Conservation (phyloP, 2,329 filamentous ascomycete genomes). For the Cladosporium sp. region DNA sequence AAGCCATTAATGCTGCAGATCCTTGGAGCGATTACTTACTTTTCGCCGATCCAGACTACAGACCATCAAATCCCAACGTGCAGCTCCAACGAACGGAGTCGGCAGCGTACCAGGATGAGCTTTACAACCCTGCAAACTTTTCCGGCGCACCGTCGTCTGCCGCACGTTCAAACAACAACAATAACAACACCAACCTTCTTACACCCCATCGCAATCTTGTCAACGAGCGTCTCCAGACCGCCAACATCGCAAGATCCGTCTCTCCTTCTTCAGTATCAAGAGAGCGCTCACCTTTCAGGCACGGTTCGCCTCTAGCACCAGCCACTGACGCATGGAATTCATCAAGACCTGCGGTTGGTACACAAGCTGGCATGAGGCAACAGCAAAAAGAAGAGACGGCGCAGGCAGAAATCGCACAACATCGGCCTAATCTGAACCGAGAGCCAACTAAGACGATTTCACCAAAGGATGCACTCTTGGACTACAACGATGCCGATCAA, state of each 20-base stretch:
- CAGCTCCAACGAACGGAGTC: conserved; percentile 70
- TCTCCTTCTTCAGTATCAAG: conserved; percentile 53
- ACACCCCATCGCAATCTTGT: conserved; percentile 59
- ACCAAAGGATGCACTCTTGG: conserved; percentile 83
- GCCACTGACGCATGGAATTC: conserved; percentile 36
- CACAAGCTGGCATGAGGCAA: conserved; percentile 57
- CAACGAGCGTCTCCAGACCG: conserved; percentile 70
- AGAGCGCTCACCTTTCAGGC: conserved; percentile 76
- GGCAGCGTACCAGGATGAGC: conserved; percentile 76
- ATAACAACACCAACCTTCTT: conserved; percentile 40
- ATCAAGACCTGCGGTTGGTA: conserved; percentile 43
- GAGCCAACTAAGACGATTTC: conserved; percentile 74
- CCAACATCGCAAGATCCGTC: conserved; percentile 63
- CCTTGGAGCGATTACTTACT: conserved; percentile 62
- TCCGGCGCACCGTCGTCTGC: conserved; percentile 52
- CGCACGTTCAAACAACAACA: conserved; percentile 61
- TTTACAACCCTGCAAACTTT: conserved; percentile 69
- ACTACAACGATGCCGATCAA: conserved; percentile 72
- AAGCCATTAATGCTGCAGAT: conserved; percentile 1
- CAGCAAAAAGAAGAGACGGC: conserved; percentile 58
- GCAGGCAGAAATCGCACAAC: conserved; percentile 35
- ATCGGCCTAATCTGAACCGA: conserved; percentile 27
- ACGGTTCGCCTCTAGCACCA: conserved; percentile 52
- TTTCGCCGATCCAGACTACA: conserved; percentile 51
- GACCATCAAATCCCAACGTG: conserved; percentile 60